A percentile compares a stretch with the other conserved stretches of the same genome.
phyloP scores from a whole-genome alignment of 805 yeast species.

The Candida chilensis region DNA sequence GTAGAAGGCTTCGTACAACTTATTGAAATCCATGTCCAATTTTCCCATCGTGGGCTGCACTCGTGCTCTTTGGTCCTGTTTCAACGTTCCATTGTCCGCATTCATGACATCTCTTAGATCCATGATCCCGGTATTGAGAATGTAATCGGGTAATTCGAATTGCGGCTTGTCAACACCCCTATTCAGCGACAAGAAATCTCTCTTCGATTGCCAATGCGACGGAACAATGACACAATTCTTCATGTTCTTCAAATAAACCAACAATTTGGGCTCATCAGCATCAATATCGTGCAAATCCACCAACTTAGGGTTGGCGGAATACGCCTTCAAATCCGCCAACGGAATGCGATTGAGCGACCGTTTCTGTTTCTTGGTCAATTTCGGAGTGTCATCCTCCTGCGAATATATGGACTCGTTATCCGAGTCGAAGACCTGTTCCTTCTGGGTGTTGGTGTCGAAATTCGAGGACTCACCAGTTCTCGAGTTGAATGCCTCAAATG shows the following conservation, averaged over 20 bases:
- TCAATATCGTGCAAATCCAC: conserved; percentile 87
- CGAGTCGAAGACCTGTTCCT: conserved; percentile 1
- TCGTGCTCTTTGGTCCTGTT: conserved; percentile 69
- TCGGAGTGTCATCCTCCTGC: conserved; percentile 6
- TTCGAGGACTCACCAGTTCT: conserved; percentile 7
- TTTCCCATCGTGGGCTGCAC: conserved; percentile 87
- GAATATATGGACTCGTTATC: conserved; percentile 1
- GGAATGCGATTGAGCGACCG: conserved; percentile 49
- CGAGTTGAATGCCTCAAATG: conserved; percentile 22
- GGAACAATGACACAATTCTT: conserved; percentile 75
- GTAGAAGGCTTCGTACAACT: conserved; percentile 80
- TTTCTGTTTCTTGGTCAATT: conserved; percentile 39
- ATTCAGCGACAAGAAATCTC: conserved; percentile 62
- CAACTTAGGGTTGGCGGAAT: conserved; percentile 53
- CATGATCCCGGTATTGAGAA: conserved; percentile 74
- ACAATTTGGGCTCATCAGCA: conserved; percentile 66
- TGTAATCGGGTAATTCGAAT: conserved; percentile 70
- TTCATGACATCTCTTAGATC: conserved; percentile 67
- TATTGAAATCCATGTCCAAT: conserved; percentile 78
- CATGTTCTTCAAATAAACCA: conserved; percentile 52
- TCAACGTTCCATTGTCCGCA: conserved; percentile 47
- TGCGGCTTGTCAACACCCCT: conserved; percentile 62
- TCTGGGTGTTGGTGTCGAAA: too few relatives aligned
- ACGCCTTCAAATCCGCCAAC: conserved; percentile 57
- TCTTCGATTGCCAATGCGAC: conserved; percentile 70